Evolutionary conservation across 2,329 filamentous ascomycete genomes (phyloP).

Genomic region (Penicillium sp.): DNA sequence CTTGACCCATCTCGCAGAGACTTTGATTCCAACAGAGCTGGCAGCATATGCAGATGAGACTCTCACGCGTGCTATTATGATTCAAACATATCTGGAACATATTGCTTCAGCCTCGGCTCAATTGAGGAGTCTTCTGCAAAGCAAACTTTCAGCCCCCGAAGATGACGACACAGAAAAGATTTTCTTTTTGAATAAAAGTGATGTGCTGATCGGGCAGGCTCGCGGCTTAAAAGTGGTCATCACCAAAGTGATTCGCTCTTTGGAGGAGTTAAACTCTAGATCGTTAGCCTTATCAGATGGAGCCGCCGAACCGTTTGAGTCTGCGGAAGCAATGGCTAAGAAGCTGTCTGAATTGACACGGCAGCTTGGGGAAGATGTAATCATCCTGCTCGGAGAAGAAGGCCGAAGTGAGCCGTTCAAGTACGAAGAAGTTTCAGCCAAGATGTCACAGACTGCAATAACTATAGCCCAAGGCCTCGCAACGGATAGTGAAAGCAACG

Average conservation of each 20-base stretch:
- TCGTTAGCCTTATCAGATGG: slow-evolving; percentile 70
- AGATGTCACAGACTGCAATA: slow-evolving; percentile 44
- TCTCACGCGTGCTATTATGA: slow-evolving; percentile 69
- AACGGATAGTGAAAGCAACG: slow-evolving; percentile 33
- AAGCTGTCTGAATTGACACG: slow-evolving; percentile 65
- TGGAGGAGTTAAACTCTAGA: slow-evolving; percentile 72
- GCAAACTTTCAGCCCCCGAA: slow-evolving; percentile 53
- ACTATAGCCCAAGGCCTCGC: slow-evolving; percentile 25
- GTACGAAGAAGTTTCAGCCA: slow-evolving; percentile 61
- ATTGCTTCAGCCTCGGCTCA: slow-evolving; percentile 65
- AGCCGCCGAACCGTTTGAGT: slow-evolving; percentile 65
- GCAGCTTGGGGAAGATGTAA: slow-evolving; percentile 63
- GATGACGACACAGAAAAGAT: slow-evolving; percentile 68
- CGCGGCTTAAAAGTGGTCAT: slow-evolving; percentile 80
- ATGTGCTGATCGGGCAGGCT: slow-evolving; percentile 68
- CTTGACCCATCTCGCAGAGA: slow-evolving; percentile 78
- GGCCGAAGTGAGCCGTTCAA: slow-evolving; percentile 65
- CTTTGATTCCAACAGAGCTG: slow-evolving; percentile 67
- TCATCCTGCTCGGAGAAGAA: slow-evolving; percentile 66
- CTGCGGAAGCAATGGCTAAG: slow-evolving; percentile 61
- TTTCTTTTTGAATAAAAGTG: slow-evolving; percentile 66
- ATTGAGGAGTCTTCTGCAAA: slow-evolving; percentile 63
- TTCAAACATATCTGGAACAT: slow-evolving; percentile 79
- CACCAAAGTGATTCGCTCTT: slow-evolving; percentile 69
- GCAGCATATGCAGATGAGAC: slow-evolving; percentile 74